Percentiles rank a stretch among this genome's conserved stretches.
Evolutionary conservation across 164 flowering plant genomes (phyloP).

Genomic region (Sedum album): DNA sequence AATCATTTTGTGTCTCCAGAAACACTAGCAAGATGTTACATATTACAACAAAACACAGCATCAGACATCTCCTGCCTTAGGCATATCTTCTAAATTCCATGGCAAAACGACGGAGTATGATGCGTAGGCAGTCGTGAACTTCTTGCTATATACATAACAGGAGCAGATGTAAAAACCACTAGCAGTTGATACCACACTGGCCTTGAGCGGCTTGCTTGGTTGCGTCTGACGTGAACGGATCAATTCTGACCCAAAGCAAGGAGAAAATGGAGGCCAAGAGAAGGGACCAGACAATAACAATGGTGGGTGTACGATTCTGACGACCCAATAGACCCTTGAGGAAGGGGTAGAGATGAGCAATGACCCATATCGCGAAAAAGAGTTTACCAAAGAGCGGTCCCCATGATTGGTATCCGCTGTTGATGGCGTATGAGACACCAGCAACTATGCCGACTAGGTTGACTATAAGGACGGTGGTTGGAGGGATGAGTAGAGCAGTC

Average conservation of each 20-base stretch:
- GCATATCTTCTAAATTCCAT: neutral
- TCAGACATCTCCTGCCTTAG: neutral
- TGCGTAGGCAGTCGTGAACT: neutral
- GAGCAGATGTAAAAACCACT: slow-evolving; percentile 4
- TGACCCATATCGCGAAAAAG: slow-evolving; percentile 93
- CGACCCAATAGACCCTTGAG: slow-evolving; percentile 88
- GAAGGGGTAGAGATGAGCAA: slow-evolving; percentile 89
- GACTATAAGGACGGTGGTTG: slow-evolving; percentile 74
- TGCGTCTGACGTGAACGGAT: slow-evolving; percentile 48
- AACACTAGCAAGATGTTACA: neutral
- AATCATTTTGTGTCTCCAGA: neutral
- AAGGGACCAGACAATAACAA: slow-evolving; percentile 90
- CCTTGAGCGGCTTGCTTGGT: slow-evolving; percentile 37
- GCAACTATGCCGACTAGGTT: slow-evolving; percentile 90
- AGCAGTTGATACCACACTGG: slow-evolving; percentile 83
- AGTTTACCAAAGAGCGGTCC: slow-evolving; percentile 92
- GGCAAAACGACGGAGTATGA: neutral
- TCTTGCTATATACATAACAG: slow-evolving; percentile 1
- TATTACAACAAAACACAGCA: neutral
- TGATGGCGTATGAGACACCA: slow-evolving; percentile 85
- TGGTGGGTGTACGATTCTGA: slow-evolving; percentile 88
- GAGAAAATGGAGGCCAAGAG: slow-evolving; percentile 96
- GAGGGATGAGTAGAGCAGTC: slow-evolving; percentile 91
- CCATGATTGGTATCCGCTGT: slow-evolving; percentile 97
- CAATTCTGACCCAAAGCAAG: slow-evolving; percentile 87